These are phyloP conservation scores for Lactarius indigo DNA, from an alignment of 768 basidiomycete genomes.

Conservation along the genomic window DNA sequence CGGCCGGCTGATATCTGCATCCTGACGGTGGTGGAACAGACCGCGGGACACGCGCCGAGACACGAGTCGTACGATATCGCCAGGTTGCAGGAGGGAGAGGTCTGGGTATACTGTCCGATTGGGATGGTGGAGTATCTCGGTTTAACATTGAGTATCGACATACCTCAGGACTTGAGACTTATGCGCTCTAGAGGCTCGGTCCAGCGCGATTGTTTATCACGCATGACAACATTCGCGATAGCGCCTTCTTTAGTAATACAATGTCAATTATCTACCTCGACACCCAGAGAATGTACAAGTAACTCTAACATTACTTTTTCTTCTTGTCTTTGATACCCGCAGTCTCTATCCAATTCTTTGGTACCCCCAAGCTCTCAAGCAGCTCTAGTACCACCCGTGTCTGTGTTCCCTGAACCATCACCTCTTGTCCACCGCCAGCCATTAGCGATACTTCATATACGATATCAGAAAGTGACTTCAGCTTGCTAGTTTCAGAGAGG, in stretches of 20 bases:
- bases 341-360: slow-evolving; percentile 75
- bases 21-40: slow-evolving; percentile 55
- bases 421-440: slow-evolving; percentile 59
- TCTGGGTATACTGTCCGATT: slow-evolving; percentile 57
- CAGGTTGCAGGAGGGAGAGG: slow-evolving; percentile 45
- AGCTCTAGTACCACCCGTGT: slow-evolving; percentile 61
- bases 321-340: slow-evolving; percentile 38
- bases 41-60: slow-evolving; percentile 40
- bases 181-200: not conserved
- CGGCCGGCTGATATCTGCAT: slow-evolving; percentile 40
- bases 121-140: slow-evolving; percentile 38
- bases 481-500: not conserved
- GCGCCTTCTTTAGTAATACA: not conserved
- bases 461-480: not conserved
- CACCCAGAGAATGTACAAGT: not conserved
- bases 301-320: slow-evolving; percentile 38
- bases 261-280: not conserved
- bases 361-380: slow-evolving; percentile 65
- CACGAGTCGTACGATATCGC: slow-evolving; percentile 42
- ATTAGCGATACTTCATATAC: slow-evolving; percentile 51
- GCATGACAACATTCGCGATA: not conserved
- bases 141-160: slow-evolving; percentile 23
- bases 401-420: slow-evolving; percentile 87
- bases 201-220: not conserved
- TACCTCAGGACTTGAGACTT: slow-evolving; percentile 14